Evolutionary conservation across 768 basidiomycete genomes (phyloP), one percentile per base, ranked within the genome.

Genomic region (Tylopilus plumbeoviolaceoides): DNA sequence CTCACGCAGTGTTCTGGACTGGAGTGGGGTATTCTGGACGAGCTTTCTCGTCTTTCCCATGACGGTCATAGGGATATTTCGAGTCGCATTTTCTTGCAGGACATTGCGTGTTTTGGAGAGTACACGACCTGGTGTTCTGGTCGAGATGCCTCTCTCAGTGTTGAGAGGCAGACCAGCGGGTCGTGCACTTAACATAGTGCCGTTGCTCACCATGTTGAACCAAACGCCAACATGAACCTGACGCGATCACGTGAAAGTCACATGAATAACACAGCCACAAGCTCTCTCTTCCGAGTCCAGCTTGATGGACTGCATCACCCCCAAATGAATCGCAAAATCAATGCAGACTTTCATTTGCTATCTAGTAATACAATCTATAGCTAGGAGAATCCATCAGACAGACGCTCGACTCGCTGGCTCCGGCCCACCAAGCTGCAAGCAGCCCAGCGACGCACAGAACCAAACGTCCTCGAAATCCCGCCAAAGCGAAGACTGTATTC

Each of bases 381-480:
- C n/a, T n/a, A 23, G 23, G 48, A 55, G 28, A 72, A 81, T 77
- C 79, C 79, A 81, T 81, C 79, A 81, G 79, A 81, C 79, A 77
- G 68, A 80, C 78, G 70, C 79, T 76, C 77, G 15, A 69, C 78
- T 76, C 80, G 78, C 72, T 78, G 80, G 70, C 68, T 69, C 69
- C 47, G 46, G 9, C 50, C 48, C 55, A 28, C 59, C 17, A 2
- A 47, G 48, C 66, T 61, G 64, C 65, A 56, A 55, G 54, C 64
- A 71, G 59, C 59, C 54, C 68, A 40, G 47, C 56, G 5, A 62
- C 47, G 49, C 51, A 53, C 70, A 56, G 42, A 69, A 64, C 80
- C 80, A 80, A 82, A 83, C 82, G 77, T 83, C 82, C 76, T 82
- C 81, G 80, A 83, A 74, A 73, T 73, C 66, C 62, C 60, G 48